A percentile compares a stretch with the other conserved stretches of the same genome.
Conservation (phyloP, 345 rosid species). For the Anastatica hierochuntica region DNA sequence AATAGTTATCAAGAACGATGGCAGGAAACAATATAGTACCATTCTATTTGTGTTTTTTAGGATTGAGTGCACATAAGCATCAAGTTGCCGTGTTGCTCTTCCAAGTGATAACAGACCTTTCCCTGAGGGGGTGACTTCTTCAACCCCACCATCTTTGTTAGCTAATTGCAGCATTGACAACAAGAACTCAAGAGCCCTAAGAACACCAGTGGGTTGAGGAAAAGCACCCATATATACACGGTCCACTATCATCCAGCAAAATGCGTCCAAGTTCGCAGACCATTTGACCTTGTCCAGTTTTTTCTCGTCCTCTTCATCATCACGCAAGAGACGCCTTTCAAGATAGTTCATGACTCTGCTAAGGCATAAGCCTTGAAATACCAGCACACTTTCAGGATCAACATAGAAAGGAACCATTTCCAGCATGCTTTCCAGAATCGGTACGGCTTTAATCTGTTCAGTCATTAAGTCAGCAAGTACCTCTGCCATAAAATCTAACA, state of each 20-base stretch:
- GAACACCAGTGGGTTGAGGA: constrained; percentile 73
- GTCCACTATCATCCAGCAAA: constrained; percentile 96
- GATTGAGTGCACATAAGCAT: constrained; percentile 80
- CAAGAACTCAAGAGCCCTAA: constrained; percentile 81
- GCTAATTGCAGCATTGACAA: constrained; percentile 94
- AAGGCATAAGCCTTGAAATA: constrained; percentile 92
- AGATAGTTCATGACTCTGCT: constrained; percentile 89
- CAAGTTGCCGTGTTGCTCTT: constrained; percentile 79
- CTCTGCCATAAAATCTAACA: constrained; percentile 93
- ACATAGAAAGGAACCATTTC: constrained; percentile 85
- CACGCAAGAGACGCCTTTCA: constrained; percentile 95
- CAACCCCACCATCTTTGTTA: constrained; percentile 94
- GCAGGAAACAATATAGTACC: constrained; percentile 87
- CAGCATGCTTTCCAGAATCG: constrained; percentile 64
- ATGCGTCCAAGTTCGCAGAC: constrained; percentile 88
- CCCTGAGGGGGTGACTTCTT: constrained; percentile 81
- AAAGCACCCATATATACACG: constrained; percentile 96
- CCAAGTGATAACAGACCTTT: constrained; percentile 80
- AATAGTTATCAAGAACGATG: constrained; percentile 68
- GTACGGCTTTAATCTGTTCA: constrained; percentile 88
- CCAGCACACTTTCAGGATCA: constrained; percentile 82
- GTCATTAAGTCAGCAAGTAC: constrained; percentile 83
- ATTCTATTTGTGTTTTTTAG: constrained; percentile 86
- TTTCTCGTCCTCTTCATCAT: constrained; percentile 95
- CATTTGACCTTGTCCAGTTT: constrained; percentile 84